These are phyloP conservation scores for Vanderwaltozyma verrucispora DNA, from an alignment of 805 yeast species.

Conservation along the genomic window DNA sequence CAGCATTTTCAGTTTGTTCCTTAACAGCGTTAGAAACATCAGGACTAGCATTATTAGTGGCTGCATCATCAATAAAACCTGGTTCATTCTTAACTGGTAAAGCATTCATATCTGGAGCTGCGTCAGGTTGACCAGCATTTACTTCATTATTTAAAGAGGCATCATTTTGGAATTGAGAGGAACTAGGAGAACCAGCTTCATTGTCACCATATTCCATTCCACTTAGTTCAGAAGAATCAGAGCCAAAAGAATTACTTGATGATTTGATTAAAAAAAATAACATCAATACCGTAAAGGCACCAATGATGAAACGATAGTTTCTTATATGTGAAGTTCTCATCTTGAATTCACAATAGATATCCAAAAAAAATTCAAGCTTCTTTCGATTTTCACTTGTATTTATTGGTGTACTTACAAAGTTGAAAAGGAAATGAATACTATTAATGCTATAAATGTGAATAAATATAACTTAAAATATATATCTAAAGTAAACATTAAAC, in stretches of 20 bases:
- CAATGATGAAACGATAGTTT: slow-evolving; percentile 42
- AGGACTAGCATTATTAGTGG: slow-evolving; percentile 14
- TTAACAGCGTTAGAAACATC: slow-evolving; percentile 21
- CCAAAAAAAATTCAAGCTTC: too few relatives aligned
- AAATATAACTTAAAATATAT: too few relatives aligned
- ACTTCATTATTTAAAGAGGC: not conserved
- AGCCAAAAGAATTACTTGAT: slow-evolving; percentile 19
- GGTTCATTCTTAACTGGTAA: slow-evolving; percentile 16
- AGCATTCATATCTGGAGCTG: slow-evolving; percentile 2
- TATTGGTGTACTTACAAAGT: too few relatives aligned
- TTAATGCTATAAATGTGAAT: too few relatives aligned
- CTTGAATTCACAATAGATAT: too few relatives aligned
- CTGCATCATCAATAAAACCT: slow-evolving; percentile 17
- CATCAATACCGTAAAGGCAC: slow-evolving; percentile 41
- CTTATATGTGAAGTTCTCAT: slow-evolving; percentile 5
- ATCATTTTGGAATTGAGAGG: too few relatives aligned
- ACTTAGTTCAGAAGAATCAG: not conserved
- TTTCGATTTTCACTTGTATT: too few relatives aligned
- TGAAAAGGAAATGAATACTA: too few relatives aligned
- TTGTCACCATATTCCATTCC: slow-evolving; percentile 1
- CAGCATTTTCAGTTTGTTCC: slow-evolving; percentile 2
- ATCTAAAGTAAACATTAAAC: too few relatives aligned
- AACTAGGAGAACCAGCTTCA: not conserved
- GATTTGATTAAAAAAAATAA: slow-evolving; percentile 41
- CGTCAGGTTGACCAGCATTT: slow-evolving; percentile 4